A percentile compares a stretch with the other conserved stretches of the same genome.
phyloP scores from a whole-genome alignment of 305 asterid species.

The Ilex paraguariensis region DNA sequence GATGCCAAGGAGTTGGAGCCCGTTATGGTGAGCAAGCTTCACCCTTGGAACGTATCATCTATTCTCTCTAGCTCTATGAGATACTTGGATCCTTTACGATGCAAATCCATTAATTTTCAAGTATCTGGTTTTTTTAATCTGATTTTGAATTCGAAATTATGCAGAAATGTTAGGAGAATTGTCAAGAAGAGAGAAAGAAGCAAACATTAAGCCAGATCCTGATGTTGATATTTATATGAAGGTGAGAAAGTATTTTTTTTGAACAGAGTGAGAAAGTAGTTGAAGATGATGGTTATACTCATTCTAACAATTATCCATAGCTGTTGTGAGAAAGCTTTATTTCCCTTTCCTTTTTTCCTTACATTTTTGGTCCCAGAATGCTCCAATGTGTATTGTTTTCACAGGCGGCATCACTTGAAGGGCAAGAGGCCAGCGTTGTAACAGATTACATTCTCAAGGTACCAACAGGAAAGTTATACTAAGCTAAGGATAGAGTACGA shows the following conservation, averaged over 20 bases:
- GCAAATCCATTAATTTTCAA: neutral
- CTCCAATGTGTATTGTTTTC: neutral
- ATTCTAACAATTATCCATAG: neutral
- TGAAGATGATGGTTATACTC: neutral
- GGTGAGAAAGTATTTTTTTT: neutral
- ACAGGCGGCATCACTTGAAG: neutral
- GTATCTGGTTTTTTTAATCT: neutral
- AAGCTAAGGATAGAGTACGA: neutral
- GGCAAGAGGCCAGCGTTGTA: neutral
- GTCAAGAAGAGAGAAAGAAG: neutral
- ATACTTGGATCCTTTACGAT: neutral
- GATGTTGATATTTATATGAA: neutral
- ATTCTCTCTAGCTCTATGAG: no score
- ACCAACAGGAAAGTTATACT: neutral
- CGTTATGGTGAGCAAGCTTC: neutral
- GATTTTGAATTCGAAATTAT: neutral
- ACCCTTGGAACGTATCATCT: no score
- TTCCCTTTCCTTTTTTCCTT: neutral
- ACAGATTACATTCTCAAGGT: neutral
- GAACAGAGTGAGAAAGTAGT: slow-evolving; percentile 2
- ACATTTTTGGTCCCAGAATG: neutral
- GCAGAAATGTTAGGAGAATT: neutral
- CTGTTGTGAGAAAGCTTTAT: no score
- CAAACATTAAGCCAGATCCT: neutral
- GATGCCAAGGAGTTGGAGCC: neutral